phyloP scores from a whole-genome alignment of 2,329 filamentous ascomycete genomes.

The Dryadomyces quercivorus region DNA sequence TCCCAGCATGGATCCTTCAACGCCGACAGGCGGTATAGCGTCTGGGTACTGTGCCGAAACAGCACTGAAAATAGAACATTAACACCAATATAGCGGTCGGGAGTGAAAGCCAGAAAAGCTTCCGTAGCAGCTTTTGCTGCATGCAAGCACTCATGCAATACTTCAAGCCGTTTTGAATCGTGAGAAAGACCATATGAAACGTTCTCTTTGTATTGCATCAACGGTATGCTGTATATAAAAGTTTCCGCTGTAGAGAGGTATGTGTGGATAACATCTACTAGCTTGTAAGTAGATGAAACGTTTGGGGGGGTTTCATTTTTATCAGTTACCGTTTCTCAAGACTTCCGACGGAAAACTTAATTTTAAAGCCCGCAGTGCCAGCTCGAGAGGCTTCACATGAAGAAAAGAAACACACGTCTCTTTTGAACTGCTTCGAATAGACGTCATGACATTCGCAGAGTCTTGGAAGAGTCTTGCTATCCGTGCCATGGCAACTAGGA shows the following conservation, averaged over 20 bases:
- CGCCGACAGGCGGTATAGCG: not conserved
- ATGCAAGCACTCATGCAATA: not conserved
- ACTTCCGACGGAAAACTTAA: not conserved
- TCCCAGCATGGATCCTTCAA: not conserved
- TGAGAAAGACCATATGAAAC: not conserved
- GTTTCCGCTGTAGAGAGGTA: not conserved
- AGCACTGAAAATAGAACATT: not conserved
- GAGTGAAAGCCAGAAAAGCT: not conserved
- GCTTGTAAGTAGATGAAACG: too few relatives aligned
- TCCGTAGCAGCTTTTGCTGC: not conserved
- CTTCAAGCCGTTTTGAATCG: not conserved
- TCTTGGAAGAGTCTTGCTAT: not conserved
- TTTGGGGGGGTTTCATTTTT: not conserved
- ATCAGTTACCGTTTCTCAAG: not conserved
- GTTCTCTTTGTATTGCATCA: not conserved
- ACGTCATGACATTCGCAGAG: not conserved
- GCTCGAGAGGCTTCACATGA: not conserved
- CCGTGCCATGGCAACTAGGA: not conserved
- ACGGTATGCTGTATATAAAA: not conserved
- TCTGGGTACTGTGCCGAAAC: not conserved
- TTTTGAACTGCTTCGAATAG: not conserved
- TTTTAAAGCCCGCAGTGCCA: not conserved
- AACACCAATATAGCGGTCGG: not conserved
- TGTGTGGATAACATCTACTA: not conserved
- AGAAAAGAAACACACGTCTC: not conserved